These are phyloP conservation scores for Blastobotrys ciferrii DNA, from an alignment of 1,139 yeast genomes.

Conservation along the genomic window DNA sequence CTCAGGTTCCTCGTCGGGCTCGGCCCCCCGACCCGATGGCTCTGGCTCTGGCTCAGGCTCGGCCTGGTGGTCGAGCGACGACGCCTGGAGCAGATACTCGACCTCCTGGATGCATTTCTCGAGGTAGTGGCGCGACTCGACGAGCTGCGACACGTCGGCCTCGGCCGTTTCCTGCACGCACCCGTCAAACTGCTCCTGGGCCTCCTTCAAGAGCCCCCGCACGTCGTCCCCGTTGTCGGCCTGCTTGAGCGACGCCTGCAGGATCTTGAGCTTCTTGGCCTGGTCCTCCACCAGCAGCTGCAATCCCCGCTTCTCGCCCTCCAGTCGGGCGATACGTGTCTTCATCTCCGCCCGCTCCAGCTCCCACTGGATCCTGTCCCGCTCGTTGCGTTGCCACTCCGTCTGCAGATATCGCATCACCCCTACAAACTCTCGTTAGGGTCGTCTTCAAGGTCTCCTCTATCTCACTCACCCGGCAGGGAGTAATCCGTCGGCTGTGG, in stretches of 20 bases:
- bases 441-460: not conserved
- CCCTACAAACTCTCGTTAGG: constrained; percentile 36
- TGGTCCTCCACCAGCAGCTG: constrained; percentile 32
- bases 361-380: constrained; percentile 57
- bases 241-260: constrained; percentile 23
- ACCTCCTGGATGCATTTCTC: constrained; percentile 39
- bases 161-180: constrained; percentile 11
- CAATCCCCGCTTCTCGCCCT: constrained; percentile 40
- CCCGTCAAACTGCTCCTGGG: constrained; percentile 18
- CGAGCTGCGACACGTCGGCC: constrained; percentile 31
- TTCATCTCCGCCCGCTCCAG: constrained; percentile 54
- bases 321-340: constrained; percentile 41
- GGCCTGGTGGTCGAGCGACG: constrained; percentile 24
- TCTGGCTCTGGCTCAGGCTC: constrained; percentile 15
- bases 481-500: constrained; percentile 35
- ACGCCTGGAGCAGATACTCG: constrained; percentile 34
- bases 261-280: constrained; percentile 31
- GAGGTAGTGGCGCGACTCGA: constrained; percentile 35
- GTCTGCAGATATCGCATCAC: constrained; percentile 57
- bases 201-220: constrained; percentile 21
- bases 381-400: constrained; percentile 56
- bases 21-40: constrained; percentile 9
- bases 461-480: constrained; percentile 30
- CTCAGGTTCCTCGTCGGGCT: constrained; percentile 6
- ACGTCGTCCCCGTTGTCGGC: constrained; percentile 4